A percentile compares a stretch with the other conserved stretches of the same genome.
Conservation (phyloP, 306 rosid genomes). For the Leucaena leucocephala region DNA sequence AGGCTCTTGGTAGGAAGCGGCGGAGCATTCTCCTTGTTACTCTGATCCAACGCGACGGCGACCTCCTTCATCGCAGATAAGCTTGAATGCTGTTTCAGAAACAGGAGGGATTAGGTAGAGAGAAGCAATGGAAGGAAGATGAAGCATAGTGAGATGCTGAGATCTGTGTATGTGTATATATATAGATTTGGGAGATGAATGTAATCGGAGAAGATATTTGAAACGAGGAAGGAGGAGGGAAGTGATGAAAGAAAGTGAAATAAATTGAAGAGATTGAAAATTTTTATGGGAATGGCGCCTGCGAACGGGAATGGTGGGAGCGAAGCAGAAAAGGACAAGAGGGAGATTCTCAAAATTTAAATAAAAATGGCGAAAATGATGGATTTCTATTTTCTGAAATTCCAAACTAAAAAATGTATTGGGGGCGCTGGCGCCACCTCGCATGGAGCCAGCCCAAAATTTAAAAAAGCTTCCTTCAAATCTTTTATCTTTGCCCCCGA, state of each 20-base stretch:
- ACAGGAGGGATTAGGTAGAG: background rate
- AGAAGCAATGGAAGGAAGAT: background rate
- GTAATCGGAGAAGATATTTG: background rate
- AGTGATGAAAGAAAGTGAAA: background rate
- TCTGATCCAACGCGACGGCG: background rate
- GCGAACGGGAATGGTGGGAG: constrained; percentile 29
- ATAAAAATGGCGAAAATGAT: background rate
- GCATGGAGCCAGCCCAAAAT: background rate
- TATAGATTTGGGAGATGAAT: background rate
- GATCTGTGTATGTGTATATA: background rate
- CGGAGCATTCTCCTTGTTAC: constrained; percentile 45
- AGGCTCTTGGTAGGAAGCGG: constrained; percentile 15
- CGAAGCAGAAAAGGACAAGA: background rate
- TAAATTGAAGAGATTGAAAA: background rate
- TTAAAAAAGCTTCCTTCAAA: background rate
- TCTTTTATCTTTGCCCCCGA: background rate
- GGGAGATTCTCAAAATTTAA: background rate
- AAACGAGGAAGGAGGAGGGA: background rate
- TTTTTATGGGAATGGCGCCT: background rate
- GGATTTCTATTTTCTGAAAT: background rate
- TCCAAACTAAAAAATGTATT: background rate
- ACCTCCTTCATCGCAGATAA: constrained; percentile 27
- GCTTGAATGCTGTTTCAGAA: background rate
- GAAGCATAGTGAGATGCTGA: background rate
- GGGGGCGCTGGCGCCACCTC: background rate